Evolutionary conservation across 768 basidiomycete species (phyloP), one percentile per base, ranked within the genome.

Genomic region (Leccinum fibrillosum): DNA sequence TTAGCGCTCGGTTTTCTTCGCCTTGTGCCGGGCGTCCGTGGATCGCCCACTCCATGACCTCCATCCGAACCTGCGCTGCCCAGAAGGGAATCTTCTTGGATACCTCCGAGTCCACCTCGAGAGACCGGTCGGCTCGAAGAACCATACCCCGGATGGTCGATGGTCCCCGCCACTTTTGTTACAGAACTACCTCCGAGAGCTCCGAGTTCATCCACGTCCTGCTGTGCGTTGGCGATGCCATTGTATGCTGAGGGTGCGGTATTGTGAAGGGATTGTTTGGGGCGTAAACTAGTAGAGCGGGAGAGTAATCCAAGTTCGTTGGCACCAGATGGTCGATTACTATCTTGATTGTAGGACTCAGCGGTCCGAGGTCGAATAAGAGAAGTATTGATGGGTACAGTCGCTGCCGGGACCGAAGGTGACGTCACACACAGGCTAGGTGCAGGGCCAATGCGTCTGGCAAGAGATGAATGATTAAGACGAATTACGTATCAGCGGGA

Each of bases 381-480:
- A 0, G 68, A 62, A 37, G 61, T 69, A 39, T 58, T 69, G 49
- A 68, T 67, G 42, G 72, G 71, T 10, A 69, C 67, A 50, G 72
- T 69, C 21, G 71, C 60, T 13, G 72, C 69, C 1, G 65, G 66
- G 45, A 67, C 71, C 21, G 71, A 61, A 10, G 70, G 71, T 2
- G 70, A 58, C 7, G 54, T 64, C 23, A 64, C 56, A 42, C 69
- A 79, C 30, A 80, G 69, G 56, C 72, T 80, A 3, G 79, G 76
- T 1, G 80, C 78, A 21, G 65, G 62, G 3, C 80, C 81, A 30
- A 83, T 83, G n/a, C 81, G 80, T 62, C 81, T 82, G 62, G 28
- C 25, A 21, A 17, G 11, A 9, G 49, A 15, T 19, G 19, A 17
- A 53, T 2, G 26, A 56, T 53, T 39, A 17, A 53, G 48, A 37